These are phyloP conservation scores for Lindgomyces ingoldianus DNA, from an alignment of 495 filamentous ascomycete genomes.

Conservation along the genomic window DNA sequence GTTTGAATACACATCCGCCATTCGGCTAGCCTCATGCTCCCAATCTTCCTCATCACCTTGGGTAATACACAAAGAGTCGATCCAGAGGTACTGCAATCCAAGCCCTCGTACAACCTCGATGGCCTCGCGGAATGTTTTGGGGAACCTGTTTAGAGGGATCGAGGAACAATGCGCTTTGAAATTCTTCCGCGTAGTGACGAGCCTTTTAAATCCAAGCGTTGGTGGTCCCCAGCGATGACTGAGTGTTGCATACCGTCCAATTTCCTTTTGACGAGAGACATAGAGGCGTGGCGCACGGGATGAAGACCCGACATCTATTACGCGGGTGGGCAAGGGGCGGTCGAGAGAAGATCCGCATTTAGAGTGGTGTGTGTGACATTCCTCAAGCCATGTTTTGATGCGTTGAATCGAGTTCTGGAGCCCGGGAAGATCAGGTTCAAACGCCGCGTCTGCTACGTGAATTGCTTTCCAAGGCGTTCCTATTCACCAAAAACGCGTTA, in stretches of 20 bases:
- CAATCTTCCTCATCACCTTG: slow-evolving; percentile 1
- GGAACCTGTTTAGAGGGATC: not conserved
- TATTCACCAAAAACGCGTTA: no score
- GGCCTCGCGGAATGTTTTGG: not conserved
- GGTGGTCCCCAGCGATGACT: slow-evolving; percentile 6
- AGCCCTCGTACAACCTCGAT: not conserved
- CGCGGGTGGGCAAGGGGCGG: not conserved
- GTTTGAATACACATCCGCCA: slow-evolving; percentile 5
- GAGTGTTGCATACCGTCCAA: not conserved
- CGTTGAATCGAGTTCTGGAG: no score
- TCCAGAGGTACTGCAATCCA: not conserved
- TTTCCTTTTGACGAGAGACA: not conserved
- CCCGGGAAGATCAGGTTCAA: no score
- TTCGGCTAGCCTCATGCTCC: slow-evolving; percentile 1
- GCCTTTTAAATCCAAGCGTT: no score
- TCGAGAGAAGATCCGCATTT: no score
- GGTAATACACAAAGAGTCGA: slow-evolving; percentile 2
- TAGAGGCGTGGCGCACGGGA: not conserved
- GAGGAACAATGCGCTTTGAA: not conserved
- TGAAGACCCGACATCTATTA: not conserved
- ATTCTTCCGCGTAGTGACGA: not conserved
- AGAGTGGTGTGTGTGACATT: no score
- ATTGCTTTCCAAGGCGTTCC: no score
- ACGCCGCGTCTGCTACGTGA: no score
- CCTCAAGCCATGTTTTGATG: no score